phyloP scores from a whole-genome alignment of 768 basidiomycete species.

The Tricholoma furcatifolium region DNA sequence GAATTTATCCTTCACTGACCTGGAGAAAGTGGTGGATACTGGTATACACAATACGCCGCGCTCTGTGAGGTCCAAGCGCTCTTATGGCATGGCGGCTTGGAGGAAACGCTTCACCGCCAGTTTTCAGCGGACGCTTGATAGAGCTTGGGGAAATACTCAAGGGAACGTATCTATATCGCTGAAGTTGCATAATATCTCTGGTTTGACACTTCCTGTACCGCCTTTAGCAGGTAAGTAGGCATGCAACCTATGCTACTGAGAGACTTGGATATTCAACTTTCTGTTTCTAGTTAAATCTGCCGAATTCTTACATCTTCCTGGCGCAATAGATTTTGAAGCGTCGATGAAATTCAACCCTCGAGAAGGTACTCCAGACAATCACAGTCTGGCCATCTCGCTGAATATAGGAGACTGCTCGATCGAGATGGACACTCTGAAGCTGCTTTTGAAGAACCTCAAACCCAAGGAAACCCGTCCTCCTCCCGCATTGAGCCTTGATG shows the following conservation, averaged over 20 bases:
- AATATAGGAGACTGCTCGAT: constrained; percentile 45
- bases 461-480: constrained; percentile 1
- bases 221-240: constrained; percentile 28
- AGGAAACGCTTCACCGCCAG: constrained; percentile 59
- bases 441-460: constrained; percentile 24
- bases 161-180: constrained; percentile 55
- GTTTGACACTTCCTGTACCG: constrained; percentile 27
- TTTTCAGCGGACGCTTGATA: constrained; percentile 63
- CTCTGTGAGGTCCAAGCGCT: constrained; percentile 22
- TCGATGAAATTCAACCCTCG: constrained; percentile 60
- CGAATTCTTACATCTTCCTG: constrained; percentile 47
- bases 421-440: constrained; percentile 44
- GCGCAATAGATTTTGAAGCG: constrained; percentile 41
- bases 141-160: constrained; percentile 63
- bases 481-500: neutral
- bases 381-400: constrained; percentile 48
- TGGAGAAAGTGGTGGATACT: constrained; percentile 35
- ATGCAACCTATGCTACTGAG: neutral
- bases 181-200: constrained; percentile 45
- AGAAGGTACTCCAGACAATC: constrained; percentile 48
- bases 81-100: constrained; percentile 61
- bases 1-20: constrained; percentile 52
- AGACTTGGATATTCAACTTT: neutral
- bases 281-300: constrained; percentile 21
- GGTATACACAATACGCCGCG: constrained; percentile 18